Conservation (phyloP, 306 rosid species). For the Pyrus betulifolia region DNA sequence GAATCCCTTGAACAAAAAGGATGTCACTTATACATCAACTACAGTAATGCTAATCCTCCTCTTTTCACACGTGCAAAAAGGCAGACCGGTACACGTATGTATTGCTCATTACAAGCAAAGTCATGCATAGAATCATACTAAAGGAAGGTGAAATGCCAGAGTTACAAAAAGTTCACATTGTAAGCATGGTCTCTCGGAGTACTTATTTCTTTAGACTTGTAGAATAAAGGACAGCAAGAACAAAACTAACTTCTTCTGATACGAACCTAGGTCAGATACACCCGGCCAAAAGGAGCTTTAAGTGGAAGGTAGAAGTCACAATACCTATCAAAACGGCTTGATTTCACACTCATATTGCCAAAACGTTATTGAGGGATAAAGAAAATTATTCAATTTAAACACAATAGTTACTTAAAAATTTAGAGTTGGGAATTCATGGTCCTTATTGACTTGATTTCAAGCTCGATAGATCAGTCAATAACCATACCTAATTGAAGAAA, state of each 20-base stretch:
- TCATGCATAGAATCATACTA: not conserved
- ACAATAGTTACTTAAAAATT: slow-evolving; percentile 39
- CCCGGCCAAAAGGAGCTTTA: not conserved
- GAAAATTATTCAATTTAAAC: slow-evolving; percentile 7
- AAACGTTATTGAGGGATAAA: not conserved
- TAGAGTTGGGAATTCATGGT: slow-evolving; percentile 4
- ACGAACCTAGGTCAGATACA: not conserved
- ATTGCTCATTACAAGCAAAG: not conserved
- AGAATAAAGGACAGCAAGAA: not conserved
- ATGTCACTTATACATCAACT: not conserved
- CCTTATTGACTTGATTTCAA: slow-evolving; percentile 16
- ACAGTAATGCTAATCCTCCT: not conserved
- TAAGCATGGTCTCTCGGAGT: no score
- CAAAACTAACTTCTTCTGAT: not conserved
- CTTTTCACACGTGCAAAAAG: not conserved
- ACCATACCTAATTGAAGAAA: slow-evolving; percentile 30
- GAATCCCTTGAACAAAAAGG: not conserved
- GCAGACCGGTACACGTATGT: not conserved
- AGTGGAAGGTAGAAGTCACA: not conserved
- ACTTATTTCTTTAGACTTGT: no score
- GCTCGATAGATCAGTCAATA: slow-evolving; percentile 37
- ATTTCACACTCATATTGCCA: not conserved
- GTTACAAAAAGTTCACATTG: not conserved
- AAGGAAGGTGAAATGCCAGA: not conserved
- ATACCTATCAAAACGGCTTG: not conserved